Evolutionary conservation across 257 asterid species (phyloP).

Genomic region (Solanum stenotomum): DNA sequence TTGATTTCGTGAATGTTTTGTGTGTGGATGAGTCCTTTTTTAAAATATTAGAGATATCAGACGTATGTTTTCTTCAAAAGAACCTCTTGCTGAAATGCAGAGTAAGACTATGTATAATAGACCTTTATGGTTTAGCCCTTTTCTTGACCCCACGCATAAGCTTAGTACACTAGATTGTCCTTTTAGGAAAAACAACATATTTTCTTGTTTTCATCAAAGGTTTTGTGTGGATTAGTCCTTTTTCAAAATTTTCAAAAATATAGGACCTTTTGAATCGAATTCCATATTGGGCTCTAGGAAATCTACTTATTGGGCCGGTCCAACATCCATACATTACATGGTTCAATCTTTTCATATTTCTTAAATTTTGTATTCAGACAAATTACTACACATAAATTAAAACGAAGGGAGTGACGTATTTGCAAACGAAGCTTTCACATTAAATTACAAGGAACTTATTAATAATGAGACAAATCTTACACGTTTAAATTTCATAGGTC

Average conservation of each 20-base stretch:
- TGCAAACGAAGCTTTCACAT: too few species aligned
- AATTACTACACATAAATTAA: too few species aligned
- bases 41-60: accelerated
- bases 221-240: neutral
- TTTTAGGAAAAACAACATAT: neutral
- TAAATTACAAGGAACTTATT: neutral
- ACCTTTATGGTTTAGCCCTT: neutral
- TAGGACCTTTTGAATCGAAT: neutral
- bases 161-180: neutral
- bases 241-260: neutral
- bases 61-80: neutral
- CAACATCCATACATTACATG: neutral
- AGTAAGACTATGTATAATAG: neutral
- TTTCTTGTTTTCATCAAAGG: neutral
- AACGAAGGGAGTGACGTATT: too few species aligned
- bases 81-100: neutral
- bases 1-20: neutral
- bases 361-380: neutral
- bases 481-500: neutral
- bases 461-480: neutral
- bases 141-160: neutral
- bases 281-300: neutral
- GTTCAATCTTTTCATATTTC: neutral
- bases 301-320: neutral
- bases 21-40: neutral